Conservation (phyloP, 495 filamentous ascomycete genomes). For the Daldinia loculata region DNA sequence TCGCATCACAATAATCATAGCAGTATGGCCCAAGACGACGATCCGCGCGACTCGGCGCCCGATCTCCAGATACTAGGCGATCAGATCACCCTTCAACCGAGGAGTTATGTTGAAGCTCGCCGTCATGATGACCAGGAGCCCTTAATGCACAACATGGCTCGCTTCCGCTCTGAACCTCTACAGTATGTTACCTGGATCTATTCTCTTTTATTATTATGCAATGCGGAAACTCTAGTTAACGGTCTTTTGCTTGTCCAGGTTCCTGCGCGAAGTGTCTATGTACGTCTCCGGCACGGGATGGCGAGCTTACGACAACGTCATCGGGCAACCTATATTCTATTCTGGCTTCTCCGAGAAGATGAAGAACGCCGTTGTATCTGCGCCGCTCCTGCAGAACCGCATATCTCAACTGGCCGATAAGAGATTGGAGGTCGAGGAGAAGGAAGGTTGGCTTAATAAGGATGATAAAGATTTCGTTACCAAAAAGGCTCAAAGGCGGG, state of each 20-base stretch:
- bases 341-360: constrained; percentile 90
- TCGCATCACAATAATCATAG: constrained; percentile 14
- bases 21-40: constrained; percentile 49
- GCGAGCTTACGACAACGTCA: constrained; percentile 88
- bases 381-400: constrained; percentile 74
- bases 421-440: constrained; percentile 76
- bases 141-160: constrained; percentile 81
- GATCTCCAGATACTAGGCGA: constrained; percentile 85
- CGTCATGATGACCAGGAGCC: constrained; percentile 69
- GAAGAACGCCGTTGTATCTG: constrained; percentile 76
- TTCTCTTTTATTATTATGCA: not conserved
- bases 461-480: constrained; percentile 62
- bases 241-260: constrained; percentile 60
- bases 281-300: constrained; percentile 92
- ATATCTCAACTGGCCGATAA: constrained; percentile 79
- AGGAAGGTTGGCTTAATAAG: constrained; percentile 71
- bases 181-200: constrained; percentile 50
- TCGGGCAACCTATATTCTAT: constrained; percentile 95
- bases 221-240: constrained; percentile 44
- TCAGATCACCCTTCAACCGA: constrained; percentile 80
- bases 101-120: constrained; percentile 68
- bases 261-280: constrained; percentile 89
- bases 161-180: constrained; percentile 69
- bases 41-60: constrained; percentile 67
- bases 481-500: constrained; percentile 69